Evolutionary conservation across 2,329 filamentous ascomycete species (phyloP).

Genomic region (Pezicula carpinea): DNA sequence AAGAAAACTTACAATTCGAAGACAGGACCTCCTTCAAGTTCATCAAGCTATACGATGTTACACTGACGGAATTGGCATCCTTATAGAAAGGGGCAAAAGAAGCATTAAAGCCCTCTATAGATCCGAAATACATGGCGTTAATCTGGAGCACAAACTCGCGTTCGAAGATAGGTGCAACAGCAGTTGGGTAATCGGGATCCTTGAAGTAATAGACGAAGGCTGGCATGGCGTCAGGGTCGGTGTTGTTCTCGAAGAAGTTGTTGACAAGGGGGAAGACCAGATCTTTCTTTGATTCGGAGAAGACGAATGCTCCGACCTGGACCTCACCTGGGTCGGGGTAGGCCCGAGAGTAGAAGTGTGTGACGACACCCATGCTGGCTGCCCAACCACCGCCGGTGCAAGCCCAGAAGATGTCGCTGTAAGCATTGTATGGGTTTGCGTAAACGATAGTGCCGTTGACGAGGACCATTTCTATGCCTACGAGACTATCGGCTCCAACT

Average conservation of each 20-base stretch:
- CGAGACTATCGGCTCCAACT: neutral
- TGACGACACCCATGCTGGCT: constrained; percentile 1
- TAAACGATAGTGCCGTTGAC: constrained; percentile 1
- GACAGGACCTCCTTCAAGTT: constrained; percentile 1
- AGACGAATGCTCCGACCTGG: constrained; percentile 2
- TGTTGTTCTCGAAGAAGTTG: constrained; percentile 4
- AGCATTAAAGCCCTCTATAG: constrained; percentile 1
- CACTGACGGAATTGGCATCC: constrained; percentile 1
- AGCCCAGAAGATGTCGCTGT: constrained; percentile 3
- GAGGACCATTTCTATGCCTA: constrained; percentile 2
- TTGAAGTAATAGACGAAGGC: constrained; percentile 1
- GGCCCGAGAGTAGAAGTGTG: constrained; percentile 2
- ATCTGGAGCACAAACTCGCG: constrained; percentile 2
- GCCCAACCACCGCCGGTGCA: constrained; percentile 3
- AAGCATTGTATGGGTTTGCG: constrained; percentile 1
- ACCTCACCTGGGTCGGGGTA: constrained; percentile 2
- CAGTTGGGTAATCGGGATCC: constrained; percentile 1
- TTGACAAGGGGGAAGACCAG: neutral
- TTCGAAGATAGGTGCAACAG: neutral
- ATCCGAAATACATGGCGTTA: constrained; percentile 3
- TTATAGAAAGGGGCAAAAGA: constrained; percentile 1
- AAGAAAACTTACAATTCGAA: neutral
- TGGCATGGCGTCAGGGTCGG: neutral
- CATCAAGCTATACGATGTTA: neutral
- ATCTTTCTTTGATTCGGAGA: constrained; percentile 1